Evolutionary conservation across 306 rosid genomes (phyloP).

Genomic region (Pterocarpus macrocarpus): DNA sequence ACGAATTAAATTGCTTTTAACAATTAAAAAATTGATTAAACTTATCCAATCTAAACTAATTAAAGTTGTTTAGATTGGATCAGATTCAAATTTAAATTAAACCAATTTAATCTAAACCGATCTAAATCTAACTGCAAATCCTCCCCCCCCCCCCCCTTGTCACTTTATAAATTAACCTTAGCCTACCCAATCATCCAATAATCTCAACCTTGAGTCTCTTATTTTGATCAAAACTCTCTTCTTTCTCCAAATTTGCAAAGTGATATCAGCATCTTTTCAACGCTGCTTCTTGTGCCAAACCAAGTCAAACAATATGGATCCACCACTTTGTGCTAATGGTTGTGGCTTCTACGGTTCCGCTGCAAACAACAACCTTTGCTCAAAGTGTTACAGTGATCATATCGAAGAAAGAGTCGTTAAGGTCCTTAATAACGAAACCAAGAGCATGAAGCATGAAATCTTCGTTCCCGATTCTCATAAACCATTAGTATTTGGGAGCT

Average conservation of each 20-base stretch:
- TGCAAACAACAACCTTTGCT: conserved; percentile 44
- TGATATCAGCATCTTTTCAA: neutral
- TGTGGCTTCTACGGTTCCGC: conserved; percentile 58
- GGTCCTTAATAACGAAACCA: neutral
- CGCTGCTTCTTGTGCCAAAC: neutral
- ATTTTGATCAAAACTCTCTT: neutral
- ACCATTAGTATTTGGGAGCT: neutral
- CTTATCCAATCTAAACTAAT: too few species aligned
- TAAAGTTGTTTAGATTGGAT: too few species aligned
- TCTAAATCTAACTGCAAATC: too few species aligned
- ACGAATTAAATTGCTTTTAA: too few species aligned
- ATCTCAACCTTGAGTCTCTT: neutral
- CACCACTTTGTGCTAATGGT: conserved; percentile 49
- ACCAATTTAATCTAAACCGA: too few species aligned
- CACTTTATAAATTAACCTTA: neutral
- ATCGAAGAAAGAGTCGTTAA: neutral
- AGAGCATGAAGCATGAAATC: neutral
- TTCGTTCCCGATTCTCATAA: neutral
- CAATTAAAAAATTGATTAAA: too few species aligned
- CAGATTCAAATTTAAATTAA: too few species aligned
- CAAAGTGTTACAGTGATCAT: conserved; percentile 27
- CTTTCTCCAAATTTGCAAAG: neutral
- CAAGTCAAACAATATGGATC: conserved; percentile 6
- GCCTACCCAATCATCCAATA: neutral
- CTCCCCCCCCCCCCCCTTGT: neutral